Percentiles rank a stretch among this genome's conserved stretches.
Conservation (phyloP, 441 rosid species). For the Breynia disticha region DNA sequence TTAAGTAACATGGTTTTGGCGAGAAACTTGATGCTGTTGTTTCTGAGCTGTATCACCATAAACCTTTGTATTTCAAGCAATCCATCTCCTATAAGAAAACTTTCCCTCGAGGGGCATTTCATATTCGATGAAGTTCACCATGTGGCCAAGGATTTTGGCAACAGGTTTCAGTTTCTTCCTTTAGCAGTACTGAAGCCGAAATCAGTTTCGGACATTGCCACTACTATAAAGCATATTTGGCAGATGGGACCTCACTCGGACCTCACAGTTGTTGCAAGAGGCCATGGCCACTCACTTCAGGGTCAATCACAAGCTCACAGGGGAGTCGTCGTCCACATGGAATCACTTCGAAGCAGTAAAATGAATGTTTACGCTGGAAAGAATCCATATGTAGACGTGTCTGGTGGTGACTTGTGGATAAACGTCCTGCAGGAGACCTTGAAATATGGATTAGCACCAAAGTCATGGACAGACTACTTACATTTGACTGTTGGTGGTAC, state of each 20-base stretch:
- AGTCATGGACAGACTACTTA: slow-evolving; percentile 97
- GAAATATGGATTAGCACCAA: slow-evolving; percentile 79
- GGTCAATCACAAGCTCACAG: slow-evolving; percentile 80
- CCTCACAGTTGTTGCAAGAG: slow-evolving; percentile 89
- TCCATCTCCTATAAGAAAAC: slow-evolving; percentile 50
- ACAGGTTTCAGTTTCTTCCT: slow-evolving; percentile 56
- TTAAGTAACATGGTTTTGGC: slow-evolving; percentile 38
- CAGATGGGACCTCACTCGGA: slow-evolving; percentile 69
- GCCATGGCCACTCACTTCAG: slow-evolving; percentile 88
- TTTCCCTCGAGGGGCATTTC: slow-evolving; percentile 62
- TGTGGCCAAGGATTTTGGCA: slow-evolving; percentile 86
- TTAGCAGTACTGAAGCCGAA: slow-evolving; percentile 72
- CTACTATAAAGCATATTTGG: slow-evolving; percentile 63
- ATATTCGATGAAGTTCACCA: slow-evolving; percentile 51
- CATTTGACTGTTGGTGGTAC: slow-evolving; percentile 96
- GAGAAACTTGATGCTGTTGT: slow-evolving; percentile 47
- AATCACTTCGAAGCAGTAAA: slow-evolving; percentile 45
- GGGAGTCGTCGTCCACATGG: slow-evolving; percentile 86
- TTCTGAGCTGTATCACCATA: slow-evolving; percentile 56
- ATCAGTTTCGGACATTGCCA: slow-evolving; percentile 70
- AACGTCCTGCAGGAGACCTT: slow-evolving; percentile 70
- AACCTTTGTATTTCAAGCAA: slow-evolving; percentile 54
- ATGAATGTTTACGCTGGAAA: slow-evolving; percentile 42
- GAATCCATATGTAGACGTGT: slow-evolving; percentile 56
- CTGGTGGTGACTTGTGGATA: slow-evolving; percentile 92